These are phyloP conservation scores for Picea abies DNA, from an alignment of 83 land plant genomes.

Conservation along the genomic window DNA sequence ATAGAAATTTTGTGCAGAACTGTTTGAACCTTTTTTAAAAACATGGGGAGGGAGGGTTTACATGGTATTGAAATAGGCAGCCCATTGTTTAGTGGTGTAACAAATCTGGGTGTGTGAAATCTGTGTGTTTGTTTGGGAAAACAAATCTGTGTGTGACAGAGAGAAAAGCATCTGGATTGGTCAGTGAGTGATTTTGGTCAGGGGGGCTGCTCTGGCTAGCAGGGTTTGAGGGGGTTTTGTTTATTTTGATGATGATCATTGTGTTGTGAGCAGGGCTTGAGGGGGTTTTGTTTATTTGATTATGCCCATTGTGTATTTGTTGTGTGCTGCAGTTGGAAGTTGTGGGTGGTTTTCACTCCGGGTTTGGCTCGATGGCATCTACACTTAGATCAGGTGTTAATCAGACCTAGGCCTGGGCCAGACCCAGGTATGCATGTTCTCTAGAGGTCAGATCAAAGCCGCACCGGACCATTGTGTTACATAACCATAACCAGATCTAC, in stretches of 20 bases:
- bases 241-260: not conserved
- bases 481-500: not conserved
- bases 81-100: no score
- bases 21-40: no score
- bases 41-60: no score
- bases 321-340: conserved; percentile 9
- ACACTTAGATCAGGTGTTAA: conserved; percentile 4
- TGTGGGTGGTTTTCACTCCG: not conserved
- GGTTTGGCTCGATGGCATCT: conserved; percentile 13
- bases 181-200: no score
- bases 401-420: no score
- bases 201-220: not conserved
- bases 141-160: no score
- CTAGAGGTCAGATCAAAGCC: no score
- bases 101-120: no score
- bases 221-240: not conserved
- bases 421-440: not conserved
- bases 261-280: not conserved
- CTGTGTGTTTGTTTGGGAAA: no score
- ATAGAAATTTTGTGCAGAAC: no score
- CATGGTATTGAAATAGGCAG: no score
- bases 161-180: no score
- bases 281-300: not conserved
- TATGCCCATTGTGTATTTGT: not conserved
- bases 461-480: not conserved